Base-by-base conservation (phyloP, 441 rosid genomes). In the Brassica balearica region DNA sequence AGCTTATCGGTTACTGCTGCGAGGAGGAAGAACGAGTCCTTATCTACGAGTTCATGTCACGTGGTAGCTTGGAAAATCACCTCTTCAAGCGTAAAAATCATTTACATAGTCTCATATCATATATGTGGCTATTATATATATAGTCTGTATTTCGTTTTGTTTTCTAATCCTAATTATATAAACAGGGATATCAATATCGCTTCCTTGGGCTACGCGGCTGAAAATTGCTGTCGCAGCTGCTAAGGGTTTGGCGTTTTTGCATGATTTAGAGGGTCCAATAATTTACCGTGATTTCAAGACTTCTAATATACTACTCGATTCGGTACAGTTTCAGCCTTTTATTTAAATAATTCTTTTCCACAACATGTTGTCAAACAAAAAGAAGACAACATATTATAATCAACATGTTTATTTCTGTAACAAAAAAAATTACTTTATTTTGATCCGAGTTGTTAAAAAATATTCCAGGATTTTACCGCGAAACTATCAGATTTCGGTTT, bases 211-310 rank as follows among this genome's bases (percentile, higher is more conserved):
- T 9, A 87, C 94, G 12, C 85, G 94, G 73, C n/a, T 88, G 68
- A 90, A 90, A 76, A 84, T 88, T 2, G 94, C 94, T 7, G 71
- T 83, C 1, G 90, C 92, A 61, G 94, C 92, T 38, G 90, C 92
- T 3, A 90, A 87, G 77, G 94, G 94, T 11, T 85, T 90, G 36
- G 88, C 92, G 60, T 90, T 87, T 88, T 77, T 90, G 77, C 94
- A 90, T 64, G 90, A 86, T 15, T 87, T 89, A 36, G 88, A 87
- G 81, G 85, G 87, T 69, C 94, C 94, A 1, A 88, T 90, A 51
- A 90, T 90, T n/a, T 90, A 90, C 72, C 86, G 94, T 0, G 92
- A 90, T 84, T 88, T 90, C 87, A 90, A 90, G 71, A 87, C 94
- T 68, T 88, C 94, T 73, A 88, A 90, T 72, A 84, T 90, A 34